Base-by-base conservation (phyloP, 768 basidiomycete species). In the Wakefieldia striispora region DNA sequence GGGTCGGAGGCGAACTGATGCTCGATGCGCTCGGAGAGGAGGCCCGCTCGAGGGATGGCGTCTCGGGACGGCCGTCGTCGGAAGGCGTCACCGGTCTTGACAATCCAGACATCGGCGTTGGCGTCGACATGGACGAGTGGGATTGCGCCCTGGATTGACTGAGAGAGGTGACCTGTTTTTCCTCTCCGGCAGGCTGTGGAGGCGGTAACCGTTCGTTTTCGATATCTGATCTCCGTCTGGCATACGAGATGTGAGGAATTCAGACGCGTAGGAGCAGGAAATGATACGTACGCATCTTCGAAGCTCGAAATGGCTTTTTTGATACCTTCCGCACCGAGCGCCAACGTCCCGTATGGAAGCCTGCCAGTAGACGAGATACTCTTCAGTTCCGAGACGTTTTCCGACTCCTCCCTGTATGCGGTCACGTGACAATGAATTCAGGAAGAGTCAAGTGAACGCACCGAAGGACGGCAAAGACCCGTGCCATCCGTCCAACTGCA, bases 371-470 rank as follows among this genome's bases (percentile, higher is more conserved):
- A 78, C 10, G 75, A 70, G 41, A 83, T 73, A 42, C 71, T 81
- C 71, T 84, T 86, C 71, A 88, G 80, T 67, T 88, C 85, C 6
- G 84, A 86, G 1, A 84, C 79, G 21, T 79, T 74, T 64, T 88
- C 85, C n/a, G 83, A 83, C 61, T 88, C 85, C 75, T 88, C 64
- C 17, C 64, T 65, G 27, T 10, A 48, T 16, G 31, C 8, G 21
- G 49, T 39, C 47, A 41, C 26, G 26, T 57, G 44, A 41, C 24
- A 41, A 19, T 5, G 3, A 23, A 14, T 12, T 29, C 3, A 2
- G 4, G 10, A 4, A 7, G 1, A 13, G 21, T 33, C 13, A 12
- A 24, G 21, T 3, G 5, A 10, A 65, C 79, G 45, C 37, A 83
- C 82, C 83, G 80, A 38, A 88, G 73, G 12, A 86, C 69, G 6